Base-by-base conservation (phyloP, 73 alveolate genomes). In the Durusdinium trenchii region DNA sequence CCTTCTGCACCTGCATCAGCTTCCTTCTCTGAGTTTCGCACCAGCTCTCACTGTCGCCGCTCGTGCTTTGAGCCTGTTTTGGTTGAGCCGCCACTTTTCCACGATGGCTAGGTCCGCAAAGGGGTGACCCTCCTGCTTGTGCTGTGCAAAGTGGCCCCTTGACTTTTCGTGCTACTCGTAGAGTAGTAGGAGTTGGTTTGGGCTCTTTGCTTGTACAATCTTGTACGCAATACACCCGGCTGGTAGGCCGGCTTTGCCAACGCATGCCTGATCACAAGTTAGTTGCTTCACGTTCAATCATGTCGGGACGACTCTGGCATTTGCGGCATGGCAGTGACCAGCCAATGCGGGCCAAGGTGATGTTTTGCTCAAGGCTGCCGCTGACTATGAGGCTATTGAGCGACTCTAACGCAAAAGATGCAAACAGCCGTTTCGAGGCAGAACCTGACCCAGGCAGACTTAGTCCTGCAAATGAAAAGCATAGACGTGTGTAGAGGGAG, bases 311-410 rank as follows among this genome's bases (percentile, higher is more conserved):
- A 32, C 1, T 60, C 30, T 1, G 30, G 73, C 30, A 23, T 60
- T 1, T 60, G 73, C n/a, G 30, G 30, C 73, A 60, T 0, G 73
- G n/a, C 73, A 60, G 73, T 23, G 18, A 60, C 4, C 30, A 60
- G 18, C 73, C 73, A 23, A 2, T 23, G 30, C 73, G 18, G 64
- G 48, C 64, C 40, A 20, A 87, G 95, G 95, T 38, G 96, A 89
- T 32, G 96, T 89, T 20, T 69, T 89, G 40, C 71, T 89, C 30
- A 89, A 89, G 62, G 96, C 96, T 9, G 96, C 96, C 4, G 96
- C 96, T 10, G 96, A 89, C 50, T 89, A 89, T 48, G 96, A 89
- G 16, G 96, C 96, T 14, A 47, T 48, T 46, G 86, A 89, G 96
- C 51, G 14, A 23, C 96, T 43, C 20, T 62, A 1, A 1, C 1